These are phyloP conservation scores for Przewalskia tangutica DNA, from an alignment of 257 asterid genomes.

Conservation along the genomic window DNA sequence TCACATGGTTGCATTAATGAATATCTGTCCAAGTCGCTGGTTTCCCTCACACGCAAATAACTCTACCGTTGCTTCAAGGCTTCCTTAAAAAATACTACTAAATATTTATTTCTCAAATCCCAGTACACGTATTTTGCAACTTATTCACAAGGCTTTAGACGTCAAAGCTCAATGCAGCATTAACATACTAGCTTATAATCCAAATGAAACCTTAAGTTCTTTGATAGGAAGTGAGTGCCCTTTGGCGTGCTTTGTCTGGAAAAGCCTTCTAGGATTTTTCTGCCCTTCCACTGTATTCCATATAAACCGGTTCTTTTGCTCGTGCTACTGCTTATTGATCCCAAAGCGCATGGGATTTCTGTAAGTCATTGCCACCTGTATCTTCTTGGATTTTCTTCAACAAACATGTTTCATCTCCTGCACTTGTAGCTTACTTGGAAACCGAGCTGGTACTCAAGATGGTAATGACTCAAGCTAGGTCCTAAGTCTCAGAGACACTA, in stretches of 20 bases:
- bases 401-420: conserved; percentile 69
- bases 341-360: conserved; percentile 57
- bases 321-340: conserved; percentile 81
- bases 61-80: too few species aligned
- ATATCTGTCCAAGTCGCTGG: neutral
- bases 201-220: neutral
- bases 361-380: conserved; percentile 75
- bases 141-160: neutral
- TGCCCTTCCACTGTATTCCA: conserved; percentile 56
- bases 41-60: neutral
- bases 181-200: neutral
- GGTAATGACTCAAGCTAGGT: conserved; percentile 47
- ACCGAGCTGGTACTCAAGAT: conserved; percentile 63
- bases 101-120: neutral
- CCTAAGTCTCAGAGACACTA: conserved; percentile 66
- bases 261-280: conserved; percentile 8
- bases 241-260: conserved; percentile 71
- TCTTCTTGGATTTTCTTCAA: conserved; percentile 72
- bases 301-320: conserved; percentile 73
- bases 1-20: neutral
- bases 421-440: conserved; percentile 76
- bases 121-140: neutral
- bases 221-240: conserved; percentile 49
- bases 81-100: too few species aligned
- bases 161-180: neutral